A percentile compares a stretch with the other conserved stretches of the same genome.
Conservation (phyloP, 129 eudicot genomes). For the Calendula officinalis region DNA sequence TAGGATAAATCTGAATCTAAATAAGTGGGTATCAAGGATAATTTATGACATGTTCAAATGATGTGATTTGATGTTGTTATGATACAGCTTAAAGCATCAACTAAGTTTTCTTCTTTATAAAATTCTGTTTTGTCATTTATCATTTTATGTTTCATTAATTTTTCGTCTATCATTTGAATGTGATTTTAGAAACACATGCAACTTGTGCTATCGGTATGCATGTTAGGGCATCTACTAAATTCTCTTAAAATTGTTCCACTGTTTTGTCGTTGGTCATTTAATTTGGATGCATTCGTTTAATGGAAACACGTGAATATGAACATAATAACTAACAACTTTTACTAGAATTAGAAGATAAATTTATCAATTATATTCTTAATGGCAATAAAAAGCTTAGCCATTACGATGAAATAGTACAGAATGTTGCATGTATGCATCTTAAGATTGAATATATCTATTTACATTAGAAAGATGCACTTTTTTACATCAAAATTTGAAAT, state of each 20-base stretch:
- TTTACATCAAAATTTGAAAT: not conserved
- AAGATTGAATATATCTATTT: not conserved
- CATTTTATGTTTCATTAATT: not conserved
- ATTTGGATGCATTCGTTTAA: not conserved
- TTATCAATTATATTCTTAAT: not conserved
- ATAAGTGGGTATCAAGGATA: conserved; percentile 2
- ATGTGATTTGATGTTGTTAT: conserved; percentile 5
- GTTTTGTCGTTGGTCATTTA: conserved; percentile 1
- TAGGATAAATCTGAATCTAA: conserved; percentile 4
- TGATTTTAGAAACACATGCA: conserved; percentile 9
- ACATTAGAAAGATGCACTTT: not conserved
- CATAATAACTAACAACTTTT: not conserved
- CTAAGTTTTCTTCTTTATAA: conserved; percentile 5
- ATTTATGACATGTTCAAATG: not conserved
- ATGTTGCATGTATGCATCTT: too few relatives aligned
- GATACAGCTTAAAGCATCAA: not conserved
- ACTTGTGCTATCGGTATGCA: not conserved
- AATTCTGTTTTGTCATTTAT: too few relatives aligned
- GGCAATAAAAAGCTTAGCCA: not conserved
- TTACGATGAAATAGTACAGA: too few relatives aligned
- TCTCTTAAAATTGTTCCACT: not conserved
- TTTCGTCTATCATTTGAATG: conserved; percentile 3
- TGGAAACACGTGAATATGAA: not conserved
- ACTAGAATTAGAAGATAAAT: too few relatives aligned
- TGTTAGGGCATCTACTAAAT: not conserved